A percentile compares a stretch with the other conserved stretches of the same genome.
phyloP scores from a whole-genome alignment of 2,329 filamentous ascomycete genomes.

The Lecanicillium sp. region DNA sequence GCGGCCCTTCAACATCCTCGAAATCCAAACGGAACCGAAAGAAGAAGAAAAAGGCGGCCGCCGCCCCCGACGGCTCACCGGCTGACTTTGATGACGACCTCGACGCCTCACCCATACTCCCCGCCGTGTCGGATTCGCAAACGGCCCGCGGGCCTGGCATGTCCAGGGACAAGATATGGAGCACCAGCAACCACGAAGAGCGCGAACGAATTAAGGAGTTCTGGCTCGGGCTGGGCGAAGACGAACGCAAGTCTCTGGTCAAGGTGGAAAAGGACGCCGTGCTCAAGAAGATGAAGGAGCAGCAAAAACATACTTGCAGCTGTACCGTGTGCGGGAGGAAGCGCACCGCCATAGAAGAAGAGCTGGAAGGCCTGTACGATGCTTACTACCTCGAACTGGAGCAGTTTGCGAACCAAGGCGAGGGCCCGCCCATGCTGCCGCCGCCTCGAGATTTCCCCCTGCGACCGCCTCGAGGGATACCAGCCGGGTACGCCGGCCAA shows the following conservation, averaged over 20 bases:
- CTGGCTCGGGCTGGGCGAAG: constrained; percentile 90
- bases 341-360: constrained; percentile 93
- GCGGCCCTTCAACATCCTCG: constrained; percentile 18
- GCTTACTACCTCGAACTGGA: constrained; percentile 98
- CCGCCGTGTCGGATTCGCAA: constrained; percentile 18
- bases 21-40: constrained; percentile 58
- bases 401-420: constrained; percentile 84
- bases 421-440: constrained; percentile 48
- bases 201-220: constrained; percentile 97
- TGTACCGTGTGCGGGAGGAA: constrained; percentile 96
- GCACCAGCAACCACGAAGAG: constrained; percentile 88
- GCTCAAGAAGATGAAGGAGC: constrained; percentile 98
- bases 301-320: constrained; percentile 98
- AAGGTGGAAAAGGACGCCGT: constrained; percentile 99
- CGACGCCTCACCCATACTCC: constrained; percentile 11
- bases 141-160: constrained; percentile 33
- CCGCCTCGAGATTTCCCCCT: constrained; percentile 53
- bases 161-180: constrained; percentile 88
- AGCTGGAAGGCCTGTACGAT: constrained; percentile 94
- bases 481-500: constrained; percentile 52
- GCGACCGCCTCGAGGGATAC: constrained; percentile 50
- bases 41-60: constrained; percentile 55
- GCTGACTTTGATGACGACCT: constrained; percentile 2
- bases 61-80: constrained; percentile 8
- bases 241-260: constrained; percentile 88